These are phyloP conservation scores for Zygoascus tannicola DNA, from an alignment of 805 yeast genomes.

Conservation along the genomic window DNA sequence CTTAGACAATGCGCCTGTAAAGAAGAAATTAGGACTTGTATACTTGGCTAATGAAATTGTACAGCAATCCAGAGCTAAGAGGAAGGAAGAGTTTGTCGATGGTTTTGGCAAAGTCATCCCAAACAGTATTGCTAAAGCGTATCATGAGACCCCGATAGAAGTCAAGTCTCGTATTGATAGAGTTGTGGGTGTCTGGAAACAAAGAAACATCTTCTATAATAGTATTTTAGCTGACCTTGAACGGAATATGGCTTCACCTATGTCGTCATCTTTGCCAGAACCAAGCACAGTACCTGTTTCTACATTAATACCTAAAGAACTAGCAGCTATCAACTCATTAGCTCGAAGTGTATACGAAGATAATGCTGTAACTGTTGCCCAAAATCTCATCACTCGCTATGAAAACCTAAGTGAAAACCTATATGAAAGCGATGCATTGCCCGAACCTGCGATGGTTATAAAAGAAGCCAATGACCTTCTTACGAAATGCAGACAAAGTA, in stretches of 20 bases:
- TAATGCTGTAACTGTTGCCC: not conserved
- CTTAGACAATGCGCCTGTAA: not conserved
- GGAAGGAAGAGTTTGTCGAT: conserved; percentile 46
- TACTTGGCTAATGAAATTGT: conserved; percentile 76
- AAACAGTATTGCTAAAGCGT: conserved; percentile 30
- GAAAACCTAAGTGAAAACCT: conserved; percentile 12
- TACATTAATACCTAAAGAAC: not conserved
- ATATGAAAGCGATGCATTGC: conserved; percentile 24
- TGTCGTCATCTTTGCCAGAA: too few relatives aligned
- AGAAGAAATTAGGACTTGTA: conserved; percentile 44
- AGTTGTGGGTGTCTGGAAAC: conserved; percentile 57
- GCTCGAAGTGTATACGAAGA: not conserved
- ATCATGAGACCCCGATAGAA: conserved; percentile 32
- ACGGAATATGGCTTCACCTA: not conserved
- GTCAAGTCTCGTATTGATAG: conserved; percentile 45
- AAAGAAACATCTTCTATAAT: conserved; percentile 42
- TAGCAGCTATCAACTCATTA: not conserved
- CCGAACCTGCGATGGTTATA: conserved; percentile 29
- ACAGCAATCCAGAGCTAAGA: conserved; percentile 62
- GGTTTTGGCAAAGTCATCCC: conserved; percentile 43
- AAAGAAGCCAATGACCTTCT: conserved; percentile 20
- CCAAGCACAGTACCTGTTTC: too few relatives aligned
- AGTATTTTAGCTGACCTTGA: conserved; percentile 20
- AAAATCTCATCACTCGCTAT: conserved; percentile 8
- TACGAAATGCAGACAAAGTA: conserved; percentile 19